Conservation (phyloP, 2,329 filamentous ascomycete genomes). For the Metarhizium robertsii region DNA sequence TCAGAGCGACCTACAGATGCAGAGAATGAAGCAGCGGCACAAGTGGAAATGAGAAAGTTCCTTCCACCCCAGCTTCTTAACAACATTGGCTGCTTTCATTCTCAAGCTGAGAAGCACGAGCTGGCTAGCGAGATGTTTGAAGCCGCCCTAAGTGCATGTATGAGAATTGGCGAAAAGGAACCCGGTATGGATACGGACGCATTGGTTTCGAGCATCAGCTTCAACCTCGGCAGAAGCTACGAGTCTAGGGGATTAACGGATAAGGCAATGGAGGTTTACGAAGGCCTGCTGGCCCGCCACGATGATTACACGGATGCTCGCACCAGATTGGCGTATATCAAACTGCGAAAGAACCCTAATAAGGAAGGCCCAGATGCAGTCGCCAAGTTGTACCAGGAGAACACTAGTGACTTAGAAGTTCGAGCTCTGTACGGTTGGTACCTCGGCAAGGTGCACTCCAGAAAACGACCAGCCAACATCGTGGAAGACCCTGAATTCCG, state of each 20-base stretch:
- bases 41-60: constrained; percentile 59
- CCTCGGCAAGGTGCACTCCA: constrained; percentile 67
- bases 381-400: constrained; percentile 74
- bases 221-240: constrained; percentile 89
- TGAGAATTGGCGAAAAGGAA: constrained; percentile 69
- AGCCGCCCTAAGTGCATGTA: constrained; percentile 78
- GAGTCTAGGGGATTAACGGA: constrained; percentile 74
- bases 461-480: constrained; percentile 72
- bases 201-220: constrained; percentile 90
- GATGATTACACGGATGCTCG: constrained; percentile 87
- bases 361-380: constrained; percentile 84
- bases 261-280: constrained; percentile 81
- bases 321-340: constrained; percentile 82
- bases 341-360: constrained; percentile 67
- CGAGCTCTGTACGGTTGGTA: constrained; percentile 94
- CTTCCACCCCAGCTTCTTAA: constrained; percentile 88
- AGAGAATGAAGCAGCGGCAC: constrained; percentile 48
- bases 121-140: constrained; percentile 83
- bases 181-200: constrained; percentile 77
- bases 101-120: constrained; percentile 73
- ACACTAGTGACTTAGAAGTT: constrained; percentile 80
- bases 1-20: constrained; percentile 53
- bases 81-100: constrained; percentile 95
- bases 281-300: constrained; percentile 75
- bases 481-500: constrained; percentile 85